phyloP scores from a whole-genome alignment of 768 basidiomycete genomes.

The Asterophora parasitica region DNA sequence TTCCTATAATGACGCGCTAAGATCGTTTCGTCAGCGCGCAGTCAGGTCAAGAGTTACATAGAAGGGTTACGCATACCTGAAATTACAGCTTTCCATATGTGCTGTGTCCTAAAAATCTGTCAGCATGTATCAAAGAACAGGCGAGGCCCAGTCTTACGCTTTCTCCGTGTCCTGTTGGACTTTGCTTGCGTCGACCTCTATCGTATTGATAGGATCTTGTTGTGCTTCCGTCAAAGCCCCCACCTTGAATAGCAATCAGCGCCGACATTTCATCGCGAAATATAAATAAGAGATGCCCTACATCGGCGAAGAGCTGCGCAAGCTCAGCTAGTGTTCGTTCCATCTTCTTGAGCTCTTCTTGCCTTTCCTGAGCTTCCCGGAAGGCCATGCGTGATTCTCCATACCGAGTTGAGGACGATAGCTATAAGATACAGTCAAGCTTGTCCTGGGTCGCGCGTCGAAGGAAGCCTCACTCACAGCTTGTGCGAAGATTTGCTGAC shows the following conservation, averaged over 20 bases:
- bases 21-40: conserved; percentile 1
- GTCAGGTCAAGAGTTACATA: conserved; percentile 6
- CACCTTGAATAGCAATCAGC: conserved; percentile 47
- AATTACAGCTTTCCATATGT: conserved; percentile 64
- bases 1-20: conserved; percentile 63
- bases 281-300: conserved; percentile 24
- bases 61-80: conserved; percentile 31
- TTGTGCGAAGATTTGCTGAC: conserved; percentile 72
- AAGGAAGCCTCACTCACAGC: conserved; percentile 39
- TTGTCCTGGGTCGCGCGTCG: conserved; percentile 1
- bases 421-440: conserved; percentile 31
- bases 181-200: conserved; percentile 53
- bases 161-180: conserved; percentile 67
- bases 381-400: conserved; percentile 79
- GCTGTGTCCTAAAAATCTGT: conserved; percentile 38
- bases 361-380: conserved; percentile 84
- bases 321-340: conserved; percentile 87
- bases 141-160: conserved; percentile 45
- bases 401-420: conserved; percentile 75
- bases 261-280: not conserved
- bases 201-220: conserved; percentile 61
- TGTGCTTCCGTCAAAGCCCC: conserved; percentile 74
- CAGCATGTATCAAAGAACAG: conserved; percentile 2
- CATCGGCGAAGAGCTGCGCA: conserved; percentile 84
- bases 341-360: conserved; percentile 80